Evolutionary conservation across 768 basidiomycete genomes (phyloP), one percentile per base, ranked within the genome.

Genomic region (Rhizopogon sp.): DNA sequence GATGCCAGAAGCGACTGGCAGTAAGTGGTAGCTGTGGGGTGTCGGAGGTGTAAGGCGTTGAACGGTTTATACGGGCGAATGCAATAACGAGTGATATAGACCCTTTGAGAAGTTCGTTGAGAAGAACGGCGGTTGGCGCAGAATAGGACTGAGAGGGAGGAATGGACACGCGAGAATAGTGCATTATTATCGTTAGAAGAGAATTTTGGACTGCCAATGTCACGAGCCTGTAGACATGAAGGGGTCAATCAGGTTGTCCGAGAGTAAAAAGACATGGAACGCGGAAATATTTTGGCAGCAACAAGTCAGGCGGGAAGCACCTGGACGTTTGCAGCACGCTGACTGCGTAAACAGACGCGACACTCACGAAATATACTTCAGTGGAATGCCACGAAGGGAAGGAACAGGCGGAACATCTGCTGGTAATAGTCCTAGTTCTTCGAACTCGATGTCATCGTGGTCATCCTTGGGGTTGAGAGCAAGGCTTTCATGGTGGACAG

Each of bases 191-290:
- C 35, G 93, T 90, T 54, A 98, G 69, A 54, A 84, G 74, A 20
- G 93, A 93, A 73, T 98, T 98, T 75, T 98, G 95, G 50, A 93
- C 81, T 49, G 92, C 92, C 67, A 94, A 79, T n/a, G 86, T 88
- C 56, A 90, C 77, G 54, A 91, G 79, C 50, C 89, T 91, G 65
- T 47, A 3, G n/a, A 40, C 42, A 33, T 39, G 47, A 44, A 53
- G 46, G 22, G 39, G 52, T 20, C 53, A 37, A 43, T 35, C 6
- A 51, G 53, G 56, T 11, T 55, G 46, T 3, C 6, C 14, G 33
- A 1, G 10, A 7, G 10, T 22, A 17, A 14, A 37, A 22, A 29
- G 17, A 47, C 46, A 20, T 29, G 14, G 7, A 43, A 50, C 46
- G 13, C 45, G 47, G 33, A 22, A 11, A 40, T 7, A n/a, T 40